phyloP scores from a whole-genome alignment of 768 basidiomycete species.

The Tylopilus intermedius region DNA sequence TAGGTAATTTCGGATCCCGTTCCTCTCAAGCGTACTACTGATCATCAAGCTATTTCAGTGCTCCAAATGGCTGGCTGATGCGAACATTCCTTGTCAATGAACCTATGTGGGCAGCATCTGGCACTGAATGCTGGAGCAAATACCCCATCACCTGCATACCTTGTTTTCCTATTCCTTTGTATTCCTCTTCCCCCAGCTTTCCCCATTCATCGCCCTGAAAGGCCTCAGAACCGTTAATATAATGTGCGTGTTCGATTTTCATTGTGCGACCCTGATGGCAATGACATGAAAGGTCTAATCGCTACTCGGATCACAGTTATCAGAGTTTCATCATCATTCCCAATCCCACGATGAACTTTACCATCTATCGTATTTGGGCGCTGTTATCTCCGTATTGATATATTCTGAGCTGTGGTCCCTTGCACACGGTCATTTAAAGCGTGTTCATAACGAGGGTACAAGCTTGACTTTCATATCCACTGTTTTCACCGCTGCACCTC shows the following conservation, averaged over 20 bases:
- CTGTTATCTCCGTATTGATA: slow-evolving; percentile 14
- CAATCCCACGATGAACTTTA: slow-evolving; percentile 6
- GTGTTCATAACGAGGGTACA: slow-evolving; percentile 14
- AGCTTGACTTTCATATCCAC: slow-evolving; percentile 13
- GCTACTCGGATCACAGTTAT: slow-evolving; percentile 15
- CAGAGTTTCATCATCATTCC: slow-evolving; percentile 14
- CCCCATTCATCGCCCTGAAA: no score
- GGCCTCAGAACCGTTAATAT: neutral
- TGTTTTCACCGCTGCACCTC: slow-evolving; percentile 6
- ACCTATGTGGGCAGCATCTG: no score
- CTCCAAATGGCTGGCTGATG: neutral
- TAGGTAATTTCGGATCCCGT: neutral
- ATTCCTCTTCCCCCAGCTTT: no score
- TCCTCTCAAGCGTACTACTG: neutral
- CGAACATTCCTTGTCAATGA: no score
- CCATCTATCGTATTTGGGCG: neutral
- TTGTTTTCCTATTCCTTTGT: no score
- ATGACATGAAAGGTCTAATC: slow-evolving; percentile 2
- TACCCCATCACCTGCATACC: no score
- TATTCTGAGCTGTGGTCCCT: slow-evolving; percentile 4
- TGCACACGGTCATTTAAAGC: slow-evolving; percentile 25
- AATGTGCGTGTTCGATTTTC: neutral
- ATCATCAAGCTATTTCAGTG: neutral
- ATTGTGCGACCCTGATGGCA: slow-evolving; percentile 11
- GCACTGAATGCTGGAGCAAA: no score